phyloP scores from a whole-genome alignment of 1,284 basidiomycete genomes.

The Erythrobasidium hasegawianum region DNA sequence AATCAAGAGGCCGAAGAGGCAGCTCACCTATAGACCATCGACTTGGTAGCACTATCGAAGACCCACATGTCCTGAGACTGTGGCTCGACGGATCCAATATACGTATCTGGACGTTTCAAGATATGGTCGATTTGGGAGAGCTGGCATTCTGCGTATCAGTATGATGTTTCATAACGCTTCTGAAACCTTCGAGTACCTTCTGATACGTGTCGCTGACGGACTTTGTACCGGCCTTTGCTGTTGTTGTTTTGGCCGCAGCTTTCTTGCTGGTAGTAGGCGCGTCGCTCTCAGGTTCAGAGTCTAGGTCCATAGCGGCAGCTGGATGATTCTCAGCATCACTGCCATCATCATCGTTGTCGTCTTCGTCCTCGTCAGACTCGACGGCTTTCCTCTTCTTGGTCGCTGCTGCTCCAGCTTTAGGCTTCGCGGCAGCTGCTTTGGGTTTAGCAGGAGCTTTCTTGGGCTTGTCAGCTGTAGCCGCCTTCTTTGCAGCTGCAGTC shows the following conservation, averaged over 20 bases:
- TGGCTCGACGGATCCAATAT: conserved; percentile 90
- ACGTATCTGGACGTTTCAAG: conserved; percentile 92
- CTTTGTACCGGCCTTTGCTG: conserved; percentile 55
- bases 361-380: conserved; percentile 38
- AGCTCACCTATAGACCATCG: conserved; percentile 38
- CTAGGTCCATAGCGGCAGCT: conserved; percentile 3
- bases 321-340: conserved; percentile 22
- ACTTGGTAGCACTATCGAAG: conserved; percentile 56
- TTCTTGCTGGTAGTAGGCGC: conserved; percentile 27
- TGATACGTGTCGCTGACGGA: conserved; percentile 87
- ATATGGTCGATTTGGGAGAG: conserved; percentile 96
- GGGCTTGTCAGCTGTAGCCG: conserved; percentile 6
- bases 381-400: conserved; percentile 25
- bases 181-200: conserved; percentile 60
- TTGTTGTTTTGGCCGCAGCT: conserved; percentile 14
- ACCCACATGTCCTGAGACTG: conserved; percentile 86
- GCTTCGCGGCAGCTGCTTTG: conserved; percentile 5
- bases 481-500: conserved; percentile 14
- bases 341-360: conserved; percentile 47
- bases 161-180: neutral
- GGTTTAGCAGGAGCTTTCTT: neutral
- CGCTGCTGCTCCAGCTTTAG: conserved; percentile 10
- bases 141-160: conserved; percentile 52
- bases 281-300: conserved; percentile 34
- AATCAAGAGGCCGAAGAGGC: neutral